Base-by-base conservation (phyloP, 148 eudicot species). In the Rhododendron kiyosumense region DNA sequence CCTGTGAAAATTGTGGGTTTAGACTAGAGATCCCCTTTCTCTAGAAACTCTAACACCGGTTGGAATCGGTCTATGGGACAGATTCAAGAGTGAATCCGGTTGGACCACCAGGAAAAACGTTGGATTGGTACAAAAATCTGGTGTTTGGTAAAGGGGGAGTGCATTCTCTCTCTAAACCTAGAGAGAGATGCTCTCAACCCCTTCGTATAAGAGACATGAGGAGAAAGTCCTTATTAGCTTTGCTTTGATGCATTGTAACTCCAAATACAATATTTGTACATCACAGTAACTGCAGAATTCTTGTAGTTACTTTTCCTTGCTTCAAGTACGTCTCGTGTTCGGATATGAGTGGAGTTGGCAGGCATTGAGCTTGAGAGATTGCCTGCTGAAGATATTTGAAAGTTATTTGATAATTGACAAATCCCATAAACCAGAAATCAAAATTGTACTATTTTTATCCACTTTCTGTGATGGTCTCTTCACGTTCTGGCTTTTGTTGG, bases 381-480 rank as follows among this genome's bases (percentile, higher is more conserved):
- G 85, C 83, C 20, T 87, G 52, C 13, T 88, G 85, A 20, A 89
- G 88, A 82, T 81, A 65, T 13, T 77, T 89, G 18, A 86, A 86
- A 4, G 90, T 86, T 75, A 75, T 88, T 24, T 73, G 79, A 67
- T 83, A 86, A 38, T 89, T 88, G 3, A 85, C 14, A 78, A 91
- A 89, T 20, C 91, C 91, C 89, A 84, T 91, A 36, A 91, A 89
- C 91, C 91, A 91, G 85, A 89, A 91, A 54, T 91, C 91, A 83
- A 82, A 90, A 65, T 88, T 63, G 45, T 88, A 82, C 86, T 32
- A 91, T 54, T 61, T 91, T 85, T 36, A 88, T 77, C 83, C 89
- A 91, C 84, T 89, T 91, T 48, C 45, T n/a, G 36, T 0, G 89
- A 88, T 51, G 87, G 83, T 41, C 78, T 88, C 45, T 61, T 73